Evolutionary conservation across 805 yeast species (phyloP).

Genomic region (Metschnikowia koreensis): DNA sequence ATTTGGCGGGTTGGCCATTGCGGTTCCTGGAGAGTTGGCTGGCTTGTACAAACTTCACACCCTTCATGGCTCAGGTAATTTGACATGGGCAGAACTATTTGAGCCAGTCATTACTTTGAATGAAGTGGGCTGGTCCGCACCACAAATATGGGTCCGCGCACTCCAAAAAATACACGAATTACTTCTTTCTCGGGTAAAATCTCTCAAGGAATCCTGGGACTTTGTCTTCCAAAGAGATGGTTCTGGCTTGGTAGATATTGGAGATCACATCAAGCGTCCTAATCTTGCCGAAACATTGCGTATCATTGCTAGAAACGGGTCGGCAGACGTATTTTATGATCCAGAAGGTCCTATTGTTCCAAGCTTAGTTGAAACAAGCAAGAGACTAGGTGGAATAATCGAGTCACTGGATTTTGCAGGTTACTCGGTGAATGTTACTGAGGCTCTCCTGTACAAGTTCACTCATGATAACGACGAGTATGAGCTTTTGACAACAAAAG

Average conservation of each 20-base stretch:
- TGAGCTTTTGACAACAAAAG: conserved; percentile 49
- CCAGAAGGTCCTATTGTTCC: conserved; percentile 73
- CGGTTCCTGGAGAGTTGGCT: conserved; percentile 85
- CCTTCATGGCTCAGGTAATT: conserved; percentile 66
- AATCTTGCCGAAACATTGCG: conserved; percentile 65
- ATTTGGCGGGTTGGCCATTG: conserved; percentile 86
- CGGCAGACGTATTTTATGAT: conserved; percentile 76
- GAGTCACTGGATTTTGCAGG: conserved; percentile 60
- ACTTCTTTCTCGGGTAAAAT: conserved; percentile 28
- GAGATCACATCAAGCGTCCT: conserved; percentile 62
- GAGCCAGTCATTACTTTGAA: conserved; percentile 72
- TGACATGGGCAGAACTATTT: conserved; percentile 70
- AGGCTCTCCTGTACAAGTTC: conserved; percentile 25
- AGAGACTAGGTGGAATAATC: conserved; percentile 64
- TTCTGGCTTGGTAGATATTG: conserved; percentile 38
- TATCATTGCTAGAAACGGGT: conserved; percentile 72
- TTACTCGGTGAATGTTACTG: conserved; percentile 52
- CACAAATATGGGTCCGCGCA: conserved; percentile 29
- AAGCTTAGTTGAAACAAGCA: conserved; percentile 50
- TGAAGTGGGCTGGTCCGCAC: conserved; percentile 46
- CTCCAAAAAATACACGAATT: conserved; percentile 29
- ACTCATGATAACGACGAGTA: conserved; percentile 16
- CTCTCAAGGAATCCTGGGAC: conserved; percentile 49
- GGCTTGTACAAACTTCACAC: conserved; percentile 68
- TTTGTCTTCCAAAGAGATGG: conserved; percentile 43